phyloP scores from a whole-genome alignment of 2,329 filamentous ascomycete species.

The Fragosphaeria purpurea region DNA sequence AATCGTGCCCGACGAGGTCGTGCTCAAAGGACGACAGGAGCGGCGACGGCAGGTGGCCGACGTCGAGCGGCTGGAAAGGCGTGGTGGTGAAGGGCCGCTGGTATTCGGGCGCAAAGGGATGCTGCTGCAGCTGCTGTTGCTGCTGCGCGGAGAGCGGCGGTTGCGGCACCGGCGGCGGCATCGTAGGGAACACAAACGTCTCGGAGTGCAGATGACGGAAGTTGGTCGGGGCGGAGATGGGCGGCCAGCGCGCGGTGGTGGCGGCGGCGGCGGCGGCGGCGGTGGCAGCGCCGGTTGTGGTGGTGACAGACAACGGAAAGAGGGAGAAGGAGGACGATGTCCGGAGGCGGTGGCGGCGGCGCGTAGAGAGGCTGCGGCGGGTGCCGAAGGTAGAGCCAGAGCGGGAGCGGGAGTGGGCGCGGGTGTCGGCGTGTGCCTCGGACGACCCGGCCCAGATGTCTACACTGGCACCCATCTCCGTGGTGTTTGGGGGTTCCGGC shows the following conservation, averaged over 20 bases:
- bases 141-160: background rate
- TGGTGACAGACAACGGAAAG: background rate
- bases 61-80: slow-evolving; percentile 43
- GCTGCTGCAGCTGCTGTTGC: background rate
- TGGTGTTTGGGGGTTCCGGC: no score
- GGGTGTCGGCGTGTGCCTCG: background rate
- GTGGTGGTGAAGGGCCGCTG: slow-evolving; percentile 20
- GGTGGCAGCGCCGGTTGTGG: background rate
- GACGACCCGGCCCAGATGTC: background rate
- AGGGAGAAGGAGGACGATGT: slow-evolving; percentile 23
- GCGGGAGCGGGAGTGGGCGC: background rate
- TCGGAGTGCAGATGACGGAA: slow-evolving; percentile 47
- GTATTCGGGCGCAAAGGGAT: background rate
- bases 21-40: slow-evolving; percentile 42
- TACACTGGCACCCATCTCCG: background rate
- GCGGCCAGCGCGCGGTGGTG: slow-evolving; percentile 32
- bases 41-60: slow-evolving; percentile 44
- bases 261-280: slow-evolving; percentile 22
- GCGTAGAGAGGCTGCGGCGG: slow-evolving; percentile 33
- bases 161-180: background rate
- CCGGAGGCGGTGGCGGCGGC: slow-evolving; percentile 34
- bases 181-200: slow-evolving; percentile 8
- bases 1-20: slow-evolving; percentile 9
- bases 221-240: slow-evolving; percentile 49
- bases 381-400: slow-evolving; percentile 18